Conservation (phyloP, 2,329 filamentous ascomycete genomes). For the Pseudovirgaria hyperparasitica region DNA sequence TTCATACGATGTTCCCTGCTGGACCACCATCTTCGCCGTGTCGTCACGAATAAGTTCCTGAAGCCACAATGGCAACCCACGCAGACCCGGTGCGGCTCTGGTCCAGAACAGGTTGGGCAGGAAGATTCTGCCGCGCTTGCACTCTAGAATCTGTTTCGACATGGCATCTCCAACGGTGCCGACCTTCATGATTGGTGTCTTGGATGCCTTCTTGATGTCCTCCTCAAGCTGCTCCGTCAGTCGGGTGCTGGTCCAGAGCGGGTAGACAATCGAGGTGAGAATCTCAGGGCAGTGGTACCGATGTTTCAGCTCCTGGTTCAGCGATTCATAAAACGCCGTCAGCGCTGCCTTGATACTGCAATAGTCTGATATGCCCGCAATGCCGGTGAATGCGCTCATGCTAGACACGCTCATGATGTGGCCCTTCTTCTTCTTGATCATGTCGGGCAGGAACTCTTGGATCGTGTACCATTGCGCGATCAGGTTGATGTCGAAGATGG, state of each 20-base stretch:
- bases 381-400: conserved; percentile 19
- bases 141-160: conserved; percentile 29
- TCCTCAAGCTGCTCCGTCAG: conserved; percentile 21
- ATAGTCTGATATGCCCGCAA: conserved; percentile 22
- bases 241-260: conserved; percentile 27
- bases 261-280: conserved; percentile 30
- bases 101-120: too few relatives aligned
- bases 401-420: conserved; percentile 23
- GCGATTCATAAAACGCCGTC: conserved; percentile 20
- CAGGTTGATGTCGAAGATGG: conserved; percentile 21
- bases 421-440: conserved; percentile 23
- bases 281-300: conserved; percentile 30
- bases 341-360: conserved; percentile 21
- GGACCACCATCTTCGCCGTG: conserved; percentile 16
- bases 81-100: conserved; percentile 11
- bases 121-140: conserved; percentile 28
- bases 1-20: conserved; percentile 4
- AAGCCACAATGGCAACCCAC: conserved; percentile 19
- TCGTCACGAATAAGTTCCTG: conserved; percentile 20
- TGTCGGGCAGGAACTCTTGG: conserved; percentile 23
- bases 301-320: conserved; percentile 28
- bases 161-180: conserved; percentile 29
- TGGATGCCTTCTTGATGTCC: conserved; percentile 18
- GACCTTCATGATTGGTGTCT: conserved; percentile 22
- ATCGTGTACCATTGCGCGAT: conserved; percentile 24